Percentiles rank a stretch among this genome's conserved stretches.
These are phyloP conservation scores for Cudoniella acicularis DNA, from an alignment of 495 filamentous ascomycete species.

Conservation along the genomic window DNA sequence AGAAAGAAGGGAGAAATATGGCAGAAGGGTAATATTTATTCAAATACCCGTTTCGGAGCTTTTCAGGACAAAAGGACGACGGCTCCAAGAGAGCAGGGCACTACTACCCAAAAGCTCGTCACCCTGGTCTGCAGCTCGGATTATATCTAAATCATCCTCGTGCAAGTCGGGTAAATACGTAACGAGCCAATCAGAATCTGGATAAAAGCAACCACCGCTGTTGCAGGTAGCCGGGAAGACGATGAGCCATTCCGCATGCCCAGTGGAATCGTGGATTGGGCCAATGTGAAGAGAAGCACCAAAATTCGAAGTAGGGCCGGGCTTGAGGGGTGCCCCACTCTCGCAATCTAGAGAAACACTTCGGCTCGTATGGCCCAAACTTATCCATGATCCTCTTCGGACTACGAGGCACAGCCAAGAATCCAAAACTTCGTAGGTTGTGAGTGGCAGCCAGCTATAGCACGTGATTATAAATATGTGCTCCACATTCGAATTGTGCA, in stretches of 20 bases:
- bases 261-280: no score
- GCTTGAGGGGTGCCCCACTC: neutral
- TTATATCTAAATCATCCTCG: neutral
- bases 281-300: neutral
- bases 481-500: neutral
- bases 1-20: neutral
- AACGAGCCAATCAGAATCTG: neutral
- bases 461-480: neutral
- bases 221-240: neutral
- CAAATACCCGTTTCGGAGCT: neutral
- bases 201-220: neutral
- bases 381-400: neutral
- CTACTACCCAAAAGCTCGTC: neutral
- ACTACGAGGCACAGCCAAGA: neutral
- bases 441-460: neutral
- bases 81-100: neutral
- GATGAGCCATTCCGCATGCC: neutral
- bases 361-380: neutral
- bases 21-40: conserved; percentile 2
- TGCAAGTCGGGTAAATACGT: neutral
- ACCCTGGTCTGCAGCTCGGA: neutral
- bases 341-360: neutral
- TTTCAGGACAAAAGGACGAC: neutral
- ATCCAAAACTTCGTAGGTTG: neutral
- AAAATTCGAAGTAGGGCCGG: neutral